Evolutionary conservation across 169 alveolate genomes (phyloP).

Genomic region (Babesia bovis): DNA sequence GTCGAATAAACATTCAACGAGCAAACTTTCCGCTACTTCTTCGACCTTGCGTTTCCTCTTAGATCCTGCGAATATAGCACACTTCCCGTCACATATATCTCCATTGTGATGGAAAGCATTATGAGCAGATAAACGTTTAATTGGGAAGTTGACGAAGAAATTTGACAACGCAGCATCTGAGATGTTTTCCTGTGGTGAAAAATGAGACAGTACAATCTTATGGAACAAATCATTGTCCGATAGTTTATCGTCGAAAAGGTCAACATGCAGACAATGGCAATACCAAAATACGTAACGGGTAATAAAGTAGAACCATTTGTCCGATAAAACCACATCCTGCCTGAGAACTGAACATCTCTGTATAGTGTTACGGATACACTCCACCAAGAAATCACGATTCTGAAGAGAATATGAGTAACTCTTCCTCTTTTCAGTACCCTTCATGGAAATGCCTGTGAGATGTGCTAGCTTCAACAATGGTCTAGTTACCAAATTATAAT

Average conservation of each 20-base stretch:
- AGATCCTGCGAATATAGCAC: neutral
- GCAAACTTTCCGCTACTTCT: slow-evolving; percentile 31
- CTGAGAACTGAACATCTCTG: slow-evolving; percentile 7
- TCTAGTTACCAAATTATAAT: neutral
- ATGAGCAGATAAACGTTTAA: slow-evolving; percentile 12
- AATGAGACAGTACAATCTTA: slow-evolving; percentile 23
- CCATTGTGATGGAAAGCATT: slow-evolving; percentile 25
- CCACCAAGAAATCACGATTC: slow-evolving; percentile 26
- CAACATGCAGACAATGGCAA: slow-evolving; percentile 52
- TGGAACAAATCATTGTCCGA: slow-evolving; percentile 24
- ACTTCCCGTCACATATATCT: slow-evolving; percentile 27
- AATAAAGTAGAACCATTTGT: slow-evolving; percentile 45
- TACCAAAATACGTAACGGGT: slow-evolving; percentile 50
- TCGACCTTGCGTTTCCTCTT: slow-evolving; percentile 17
- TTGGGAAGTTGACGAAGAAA: slow-evolving; percentile 5
- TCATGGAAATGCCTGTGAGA: neutral
- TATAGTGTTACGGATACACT: slow-evolving; percentile 21
- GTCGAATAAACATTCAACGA: slow-evolving; percentile 54
- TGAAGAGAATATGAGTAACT: slow-evolving; percentile 18
- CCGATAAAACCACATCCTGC: slow-evolving; percentile 4
- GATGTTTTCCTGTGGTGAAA: slow-evolving; percentile 14
- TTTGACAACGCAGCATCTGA: neutral
- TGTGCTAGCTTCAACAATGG: neutral
- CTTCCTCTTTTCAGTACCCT: neutral
- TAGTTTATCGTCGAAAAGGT: slow-evolving; percentile 22